Evolutionary conservation across 495 filamentous ascomycete species (phyloP).

Genomic region (Aspergillus nanangensis): DNA sequence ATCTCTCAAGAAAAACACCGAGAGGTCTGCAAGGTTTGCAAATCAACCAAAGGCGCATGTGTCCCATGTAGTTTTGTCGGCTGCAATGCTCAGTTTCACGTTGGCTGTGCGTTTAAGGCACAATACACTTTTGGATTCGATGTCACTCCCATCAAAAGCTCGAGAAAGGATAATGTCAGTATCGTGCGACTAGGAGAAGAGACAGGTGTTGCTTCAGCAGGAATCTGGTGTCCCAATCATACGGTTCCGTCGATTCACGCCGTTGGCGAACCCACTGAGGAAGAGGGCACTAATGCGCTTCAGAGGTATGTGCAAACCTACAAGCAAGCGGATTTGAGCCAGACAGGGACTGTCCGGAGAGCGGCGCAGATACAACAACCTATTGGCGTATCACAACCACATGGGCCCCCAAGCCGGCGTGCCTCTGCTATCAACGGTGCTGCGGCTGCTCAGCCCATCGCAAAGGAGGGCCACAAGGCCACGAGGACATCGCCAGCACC

Average conservation of each 20-base stretch:
- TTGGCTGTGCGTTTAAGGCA: conserved; percentile 82
- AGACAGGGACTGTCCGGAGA: conserved; percentile 89
- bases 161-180: conserved; percentile 68
- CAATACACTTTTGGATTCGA: conserved; percentile 86
- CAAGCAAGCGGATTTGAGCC: conserved; percentile 87
- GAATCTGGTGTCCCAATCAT: conserved; percentile 89
- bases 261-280: conserved; percentile 66
- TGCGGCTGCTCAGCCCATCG: conserved; percentile 14
- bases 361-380: conserved; percentile 62
- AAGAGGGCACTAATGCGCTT: conserved; percentile 61
- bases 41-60: conserved; percentile 64
- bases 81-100: conserved; percentile 78
- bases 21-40: conserved; percentile 80
- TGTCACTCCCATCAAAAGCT: conserved; percentile 82
- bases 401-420: conserved; percentile 28
- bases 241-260: conserved; percentile 67
- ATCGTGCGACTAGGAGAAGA: conserved; percentile 74
- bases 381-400: conserved; percentile 29
- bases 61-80: conserved; percentile 64
- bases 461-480: conserved; percentile 28
- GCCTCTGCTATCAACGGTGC: conserved; percentile 33
- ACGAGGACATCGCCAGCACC: conserved; percentile 15
- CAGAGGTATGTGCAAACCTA: conserved; percentile 82
- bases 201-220: conserved; percentile 69
- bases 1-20: conserved; percentile 66